A percentile compares a stretch with the other conserved stretches of the same genome.
Conservation (phyloP, 306 rosid species). For the Quercus gilva region DNA sequence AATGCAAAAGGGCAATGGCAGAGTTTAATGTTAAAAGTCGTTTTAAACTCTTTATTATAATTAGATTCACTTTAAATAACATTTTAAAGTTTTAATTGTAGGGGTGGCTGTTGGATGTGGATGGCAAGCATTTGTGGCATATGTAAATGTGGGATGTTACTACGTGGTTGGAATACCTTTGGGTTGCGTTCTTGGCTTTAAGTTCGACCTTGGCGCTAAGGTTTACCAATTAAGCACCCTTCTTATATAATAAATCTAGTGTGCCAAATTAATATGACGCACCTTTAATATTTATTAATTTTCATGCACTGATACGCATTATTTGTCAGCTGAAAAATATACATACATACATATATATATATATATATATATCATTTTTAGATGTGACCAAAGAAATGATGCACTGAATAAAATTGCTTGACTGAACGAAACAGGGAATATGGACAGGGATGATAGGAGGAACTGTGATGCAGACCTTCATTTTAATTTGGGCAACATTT, state of each 20-base stretch:
- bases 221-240: conserved; percentile 15
- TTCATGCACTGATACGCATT: no score
- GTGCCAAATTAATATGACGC: background rate
- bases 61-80: no score
- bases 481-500: conserved; percentile 57
- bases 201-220: conserved; percentile 60
- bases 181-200: conserved; percentile 66
- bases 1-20: no score
- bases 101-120: conserved; percentile 90
- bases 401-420: background rate
- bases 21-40: no score
- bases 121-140: conserved; percentile 77
- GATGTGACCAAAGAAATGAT: no score
- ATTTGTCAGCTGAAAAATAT: no score
- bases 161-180: conserved; percentile 59
- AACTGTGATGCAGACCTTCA: conserved; percentile 55
- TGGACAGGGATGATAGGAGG: conserved; percentile 93
- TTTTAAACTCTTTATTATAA: no score
- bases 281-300: no score
- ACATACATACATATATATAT: no score
- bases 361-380: no score
- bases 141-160: conserved; percentile 67
- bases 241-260: background rate
- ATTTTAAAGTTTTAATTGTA: conserved; percentile 1
- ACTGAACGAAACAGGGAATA: conserved; percentile 34